These are phyloP conservation scores for Fomitiporia mediterranea DNA, from an alignment of 1,284 basidiomycete genomes.

Conservation along the genomic window DNA sequence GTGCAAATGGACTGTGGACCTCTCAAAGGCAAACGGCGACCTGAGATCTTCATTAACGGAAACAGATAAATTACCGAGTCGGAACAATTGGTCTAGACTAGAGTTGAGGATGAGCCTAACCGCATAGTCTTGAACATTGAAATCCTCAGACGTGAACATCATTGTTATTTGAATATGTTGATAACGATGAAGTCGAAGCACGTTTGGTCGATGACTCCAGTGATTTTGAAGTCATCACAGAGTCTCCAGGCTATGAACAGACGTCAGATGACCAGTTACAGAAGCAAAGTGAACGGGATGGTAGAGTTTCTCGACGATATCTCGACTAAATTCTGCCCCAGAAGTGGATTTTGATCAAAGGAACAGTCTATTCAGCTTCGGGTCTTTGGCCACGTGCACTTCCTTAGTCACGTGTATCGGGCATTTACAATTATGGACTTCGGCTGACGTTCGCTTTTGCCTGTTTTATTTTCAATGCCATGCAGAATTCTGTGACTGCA, in stretches of 20 bases:
- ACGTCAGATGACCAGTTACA: neutral
- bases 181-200: conserved; percentile 33
- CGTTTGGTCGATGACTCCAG: neutral
- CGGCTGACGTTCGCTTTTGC: too few species aligned
- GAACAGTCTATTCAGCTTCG: conserved; percentile 23
- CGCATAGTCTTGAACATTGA: conserved; percentile 10
- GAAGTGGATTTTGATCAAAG: neutral
- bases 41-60: conserved; percentile 10
- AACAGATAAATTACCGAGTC: neutral
- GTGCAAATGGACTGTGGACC: conserved; percentile 13
- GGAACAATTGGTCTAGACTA: too few species aligned
- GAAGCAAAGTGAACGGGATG: neutral
- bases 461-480: too few species aligned
- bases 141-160: conserved; percentile 41
- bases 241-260: neutral
- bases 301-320: neutral
- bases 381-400: too few species aligned
- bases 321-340: neutral
- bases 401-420: too few species aligned
- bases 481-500: too few species aligned
- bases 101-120: conserved; percentile 1
- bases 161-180: conserved; percentile 61
- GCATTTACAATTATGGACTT: too few species aligned
- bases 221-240: conserved; percentile 34
- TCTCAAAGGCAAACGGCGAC: conserved; percentile 24